Base-by-base conservation (phyloP, 331 rosid genomes). In the Erythrophleum ivorense region DNA sequence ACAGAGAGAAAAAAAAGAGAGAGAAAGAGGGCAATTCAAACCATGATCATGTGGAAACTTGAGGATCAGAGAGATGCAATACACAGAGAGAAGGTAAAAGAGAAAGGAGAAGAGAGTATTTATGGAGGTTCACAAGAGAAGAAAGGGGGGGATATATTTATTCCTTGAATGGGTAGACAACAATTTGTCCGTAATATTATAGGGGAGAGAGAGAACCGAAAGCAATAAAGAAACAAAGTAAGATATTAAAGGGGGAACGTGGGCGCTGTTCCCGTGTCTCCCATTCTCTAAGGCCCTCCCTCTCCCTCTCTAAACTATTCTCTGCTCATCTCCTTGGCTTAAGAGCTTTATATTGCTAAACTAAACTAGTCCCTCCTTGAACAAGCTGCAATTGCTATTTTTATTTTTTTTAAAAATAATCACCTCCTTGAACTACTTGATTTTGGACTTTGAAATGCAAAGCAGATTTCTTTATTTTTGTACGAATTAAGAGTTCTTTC, bases 231-330 rank as follows among this genome's bases (percentile, higher is more conserved):
- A 84, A 80, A 76, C 38, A 75, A 81, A 83, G 83, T 72, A 49
- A 89, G 92, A 84, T 73, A 82, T 69, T 33, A 75, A 89, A 84
- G 87, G 88, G 3, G 78, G 94, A 95, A 95, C 99, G 97, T 95
- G 99, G 98, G 97, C 80, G 91, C 88, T 91, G 98, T 95, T 95
- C 92, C 94, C 86, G 83, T 95, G 98, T 95, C 97, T 94, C 97
- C 97, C 92, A 92, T 90, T 88, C 86, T 81, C 75, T 82, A 73
- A 64, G 78, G 68, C 68, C 41, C 11, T 12, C 69, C 7, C 33
- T 29, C 34, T 12, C 69, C 33, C 6, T 3, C 74, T 69, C 82
- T 83, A 85, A 85, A 89, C 84, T 80, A 87, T 82, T 72, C 86
- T 60, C 82, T 87, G 86, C 88, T 87, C 89, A 81, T 94, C 94